Percentiles rank a stretch among this genome's conserved stretches.
These are phyloP conservation scores for Durusdinium trenchii DNA, from an alignment of 73 alveolate genomes.

Conservation along the genomic window DNA sequence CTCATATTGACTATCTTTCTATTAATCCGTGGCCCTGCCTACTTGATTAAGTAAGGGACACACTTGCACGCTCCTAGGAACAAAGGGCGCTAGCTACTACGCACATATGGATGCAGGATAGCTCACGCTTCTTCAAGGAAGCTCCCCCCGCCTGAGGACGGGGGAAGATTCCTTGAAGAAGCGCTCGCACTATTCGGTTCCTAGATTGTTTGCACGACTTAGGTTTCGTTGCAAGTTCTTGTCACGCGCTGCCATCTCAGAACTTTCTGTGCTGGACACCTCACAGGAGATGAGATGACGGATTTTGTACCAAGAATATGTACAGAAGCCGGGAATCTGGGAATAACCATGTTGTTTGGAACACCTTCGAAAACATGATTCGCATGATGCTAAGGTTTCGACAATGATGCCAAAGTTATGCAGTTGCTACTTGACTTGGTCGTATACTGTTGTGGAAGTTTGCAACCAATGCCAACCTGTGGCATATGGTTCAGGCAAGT, in stretches of 20 bases:
- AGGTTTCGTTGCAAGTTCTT: constrained; percentile 31
- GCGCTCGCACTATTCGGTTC: neutral
- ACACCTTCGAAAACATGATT: neutral
- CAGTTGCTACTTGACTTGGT: neutral
- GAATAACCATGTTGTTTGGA: neutral
- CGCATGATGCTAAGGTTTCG: constrained; percentile 21
- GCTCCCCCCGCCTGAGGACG: too few species aligned
- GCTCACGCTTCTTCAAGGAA: too few species aligned
- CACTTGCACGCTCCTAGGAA: too few species aligned
- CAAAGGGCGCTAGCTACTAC: neutral
- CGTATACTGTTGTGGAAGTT: too few species aligned
- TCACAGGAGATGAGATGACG: neutral
- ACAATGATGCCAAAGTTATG: constrained; percentile 59
- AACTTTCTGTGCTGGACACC: neutral
- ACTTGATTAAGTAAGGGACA: too few species aligned
- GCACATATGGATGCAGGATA: too few species aligned
- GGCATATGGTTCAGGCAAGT: too few species aligned
- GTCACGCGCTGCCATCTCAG: neutral
- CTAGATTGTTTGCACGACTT: neutral
- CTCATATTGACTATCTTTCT: too few species aligned
- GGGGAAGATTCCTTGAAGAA: neutral
- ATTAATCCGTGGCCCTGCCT: too few species aligned
- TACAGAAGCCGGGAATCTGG: neutral
- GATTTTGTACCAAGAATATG: neutral
- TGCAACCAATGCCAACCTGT: too few species aligned